Conservation (phyloP, 2,329 filamentous ascomycete genomes). For the Cladosporium sphaerospermum region DNA sequence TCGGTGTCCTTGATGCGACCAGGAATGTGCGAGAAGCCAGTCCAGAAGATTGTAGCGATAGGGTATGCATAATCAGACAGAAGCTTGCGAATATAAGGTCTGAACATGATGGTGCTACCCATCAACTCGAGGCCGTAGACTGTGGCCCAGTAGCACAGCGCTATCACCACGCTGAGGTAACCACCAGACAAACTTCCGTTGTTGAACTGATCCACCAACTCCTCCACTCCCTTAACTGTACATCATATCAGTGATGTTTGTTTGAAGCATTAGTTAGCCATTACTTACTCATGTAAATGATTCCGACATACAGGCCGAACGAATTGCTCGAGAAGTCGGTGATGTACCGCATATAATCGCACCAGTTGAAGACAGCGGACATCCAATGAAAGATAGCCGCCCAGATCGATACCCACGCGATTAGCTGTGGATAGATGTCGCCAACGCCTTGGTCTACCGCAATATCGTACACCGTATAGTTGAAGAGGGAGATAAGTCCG, state of each 20-base stretch:
- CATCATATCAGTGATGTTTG: conserved; percentile 11
- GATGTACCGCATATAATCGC: conserved; percentile 54
- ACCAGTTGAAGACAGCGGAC: conserved; percentile 46
- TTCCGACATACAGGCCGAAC: conserved; percentile 51
- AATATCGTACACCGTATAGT: conserved; percentile 56
- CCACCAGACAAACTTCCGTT: conserved; percentile 31
- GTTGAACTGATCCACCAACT: conserved; percentile 47
- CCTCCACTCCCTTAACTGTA: conserved; percentile 51
- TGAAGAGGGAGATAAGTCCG: conserved; percentile 49
- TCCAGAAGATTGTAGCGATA: conserved; percentile 49
- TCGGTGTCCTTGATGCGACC: conserved; percentile 39
- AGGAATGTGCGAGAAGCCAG: conserved; percentile 48
- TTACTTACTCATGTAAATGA: conserved; percentile 45
- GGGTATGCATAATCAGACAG: conserved; percentile 50
- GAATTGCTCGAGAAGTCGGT: conserved; percentile 51
- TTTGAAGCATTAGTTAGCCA: not conserved
- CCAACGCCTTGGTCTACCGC: conserved; percentile 43
- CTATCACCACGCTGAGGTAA: conserved; percentile 46
- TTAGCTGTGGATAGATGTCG: conserved; percentile 47
- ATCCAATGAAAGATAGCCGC: conserved; percentile 54
- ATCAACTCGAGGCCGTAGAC: conserved; percentile 47
- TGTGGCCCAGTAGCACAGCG: conserved; percentile 47
- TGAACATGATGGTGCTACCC: conserved; percentile 41
- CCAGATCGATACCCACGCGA: conserved; percentile 53
- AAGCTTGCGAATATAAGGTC: conserved; percentile 39